Base-by-base conservation (phyloP, 495 filamentous ascomycete genomes). In the Neurospora cerealis region DNA sequence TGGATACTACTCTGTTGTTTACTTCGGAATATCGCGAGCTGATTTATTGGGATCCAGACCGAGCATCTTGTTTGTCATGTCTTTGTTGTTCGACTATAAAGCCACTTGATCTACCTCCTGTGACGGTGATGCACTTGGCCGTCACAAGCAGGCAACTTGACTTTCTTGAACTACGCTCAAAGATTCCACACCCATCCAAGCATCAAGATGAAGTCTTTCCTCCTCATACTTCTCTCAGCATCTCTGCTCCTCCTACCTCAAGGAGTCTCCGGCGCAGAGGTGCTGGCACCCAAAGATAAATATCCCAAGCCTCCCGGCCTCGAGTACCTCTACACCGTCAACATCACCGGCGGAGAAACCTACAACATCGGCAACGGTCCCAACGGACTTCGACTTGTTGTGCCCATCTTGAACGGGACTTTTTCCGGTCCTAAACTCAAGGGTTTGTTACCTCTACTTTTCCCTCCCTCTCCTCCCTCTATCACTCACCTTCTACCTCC, bases 351-450 rank as follows among this genome's bases (percentile, higher is more conserved):
- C 38, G 77, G 75, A 17, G 74, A 74, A 4, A 34, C 62, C 5
- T 48, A 39, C 36, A 24, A 42, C 1, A 38, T 74, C 9, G 75
- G 77, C 8, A 10, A 34, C 1, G 75, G 75, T 0, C 75, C 75
- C 0, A 66, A 74, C 0, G 75, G 75, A 2, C 40, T 54, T 62
- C 75, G 77, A 1, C 36, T 74, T 19, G 70, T 77, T 5, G 72
- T 75, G 5, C 72, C 75, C 32, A 75, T 77, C 54, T 9, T 72
- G 46, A 46, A 28, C 3, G 77, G 77, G 9, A 71, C 24, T n/a
- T 78, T 78, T 44, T n/a, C 72, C 2, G 75, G 77, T 0, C 73
- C 77, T n/a, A 75, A 54, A 11, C 71, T 78, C 19, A 74, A 74
- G 32, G 74, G 77, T 76, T 48, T 9, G 66, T 41, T 40, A 1